Percentiles rank a stretch among this genome's conserved stretches.
phyloP scores from a whole-genome alignment of 2,329 filamentous ascomycete genomes.

The Cryphonectria nitschkei region DNA sequence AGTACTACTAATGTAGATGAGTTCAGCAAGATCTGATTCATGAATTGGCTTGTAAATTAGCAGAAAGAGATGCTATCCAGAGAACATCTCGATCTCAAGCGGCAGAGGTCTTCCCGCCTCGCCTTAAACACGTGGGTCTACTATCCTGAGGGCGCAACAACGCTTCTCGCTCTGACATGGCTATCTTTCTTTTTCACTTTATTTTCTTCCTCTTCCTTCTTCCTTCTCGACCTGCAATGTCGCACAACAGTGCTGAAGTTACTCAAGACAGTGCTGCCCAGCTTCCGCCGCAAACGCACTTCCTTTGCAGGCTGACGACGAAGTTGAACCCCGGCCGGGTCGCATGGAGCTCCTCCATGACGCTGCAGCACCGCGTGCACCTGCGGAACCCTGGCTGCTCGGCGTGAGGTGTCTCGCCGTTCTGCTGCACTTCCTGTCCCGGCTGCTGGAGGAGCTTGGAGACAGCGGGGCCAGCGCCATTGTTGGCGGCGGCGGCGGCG shows the following conservation, averaged over 20 bases:
- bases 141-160: background rate
- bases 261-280: slow-evolving; percentile 50
- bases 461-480: background rate
- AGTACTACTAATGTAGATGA: no score
- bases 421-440: slow-evolving; percentile 23
- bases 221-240: background rate
- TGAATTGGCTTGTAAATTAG: background rate
- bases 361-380: slow-evolving; percentile 63
- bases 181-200: no score
- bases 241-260: slow-evolving; percentile 27
- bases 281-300: slow-evolving; percentile 58
- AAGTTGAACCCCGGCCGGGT: slow-evolving; percentile 54
- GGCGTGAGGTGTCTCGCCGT: slow-evolving; percentile 48
- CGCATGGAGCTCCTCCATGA: slow-evolving; percentile 64
- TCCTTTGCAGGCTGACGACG: slow-evolving; percentile 57
- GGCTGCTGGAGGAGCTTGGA: slow-evolving; percentile 19
- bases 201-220: background rate
- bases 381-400: slow-evolving; percentile 42
- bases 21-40: background rate
- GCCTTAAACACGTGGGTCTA: background rate
- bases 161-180: no score
- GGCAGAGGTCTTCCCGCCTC: background rate
- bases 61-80: background rate
- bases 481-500: background rate
- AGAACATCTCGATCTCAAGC: background rate